Base-by-base conservation (phyloP, 805 yeast species). In the Wickerhamiella shivajii region DNA sequence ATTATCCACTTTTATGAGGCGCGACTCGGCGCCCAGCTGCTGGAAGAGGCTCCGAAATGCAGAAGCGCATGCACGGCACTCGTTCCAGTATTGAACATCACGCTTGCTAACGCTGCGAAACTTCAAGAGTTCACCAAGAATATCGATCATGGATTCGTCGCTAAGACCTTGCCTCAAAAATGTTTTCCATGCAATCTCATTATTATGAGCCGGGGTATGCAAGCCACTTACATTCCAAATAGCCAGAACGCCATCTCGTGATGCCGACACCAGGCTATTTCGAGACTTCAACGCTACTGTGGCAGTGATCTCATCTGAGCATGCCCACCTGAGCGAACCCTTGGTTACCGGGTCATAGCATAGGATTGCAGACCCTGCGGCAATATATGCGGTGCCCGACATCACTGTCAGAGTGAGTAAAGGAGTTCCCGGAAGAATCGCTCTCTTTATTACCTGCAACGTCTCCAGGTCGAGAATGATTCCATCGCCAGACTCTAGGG, bases 391-490 rank as follows among this genome's bases (percentile, higher is more conserved):
- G 43, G 73, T 70, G 39, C 67, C 69, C 12, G 63, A 61, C 34
- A 64, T 59, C 5, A 70, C 63, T 1, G 74, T 68, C 22, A 81
- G 45, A 2, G 87, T 66, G 23, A 74, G 63, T 2, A 81, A 68
- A 36, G 75, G 51, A 6, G 38, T 41, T 3, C 27, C 32, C 1
- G 27, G 27, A 2, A 29, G 22, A 4, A 37, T 30, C 35, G 44
- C 45, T 24, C 50, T 45, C 26, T 51, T 24, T 34, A 72, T 55
- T 39, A 74, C 56, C 51, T 87, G 97, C 34, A 66, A 65, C 0
- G 97, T 84, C 30, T 77, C 73, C 30, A 87, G 58, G 46, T 90
- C 97, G 83, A 94, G 79, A 5, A 81, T 72, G 37, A 75, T 72
- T n/a, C 87, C 65, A 17, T 63, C 60, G 7, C 94, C 90, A 37